Conservation (phyloP, 2,329 filamentous ascomycete genomes). For the Sarocladium kiliense region DNA sequence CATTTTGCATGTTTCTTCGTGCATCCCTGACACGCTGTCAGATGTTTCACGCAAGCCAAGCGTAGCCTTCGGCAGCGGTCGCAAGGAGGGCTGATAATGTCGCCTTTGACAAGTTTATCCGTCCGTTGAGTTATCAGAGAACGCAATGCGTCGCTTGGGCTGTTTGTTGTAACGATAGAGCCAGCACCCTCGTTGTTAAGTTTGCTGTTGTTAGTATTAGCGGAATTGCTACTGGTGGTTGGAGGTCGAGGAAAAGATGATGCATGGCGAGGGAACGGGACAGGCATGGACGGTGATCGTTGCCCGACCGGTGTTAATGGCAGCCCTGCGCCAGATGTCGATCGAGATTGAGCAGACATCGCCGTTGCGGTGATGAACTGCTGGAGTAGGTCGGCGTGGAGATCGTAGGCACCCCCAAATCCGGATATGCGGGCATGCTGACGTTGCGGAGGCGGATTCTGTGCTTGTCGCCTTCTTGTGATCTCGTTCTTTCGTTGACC, state of each 20-base stretch:
- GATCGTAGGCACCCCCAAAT: conserved; percentile 32
- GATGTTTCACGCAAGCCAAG: conserved; percentile 78
- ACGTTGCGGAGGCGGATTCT: conserved; percentile 18
- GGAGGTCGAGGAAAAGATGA: not conserved
- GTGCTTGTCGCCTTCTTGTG: conserved; percentile 19
- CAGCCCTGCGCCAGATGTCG: conserved; percentile 21
- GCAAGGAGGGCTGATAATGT: conserved; percentile 74
- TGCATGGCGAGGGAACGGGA: conserved; percentile 12
- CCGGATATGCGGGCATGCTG: conserved; percentile 25
- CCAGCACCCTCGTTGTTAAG: not conserved
- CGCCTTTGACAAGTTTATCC: conserved; percentile 69
- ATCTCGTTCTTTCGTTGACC: conserved; percentile 27
- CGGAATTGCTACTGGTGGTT: not conserved
- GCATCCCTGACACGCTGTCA: conserved; percentile 81
- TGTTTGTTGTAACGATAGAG: not conserved
- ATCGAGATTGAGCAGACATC: conserved; percentile 19
- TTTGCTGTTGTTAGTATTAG: not conserved
- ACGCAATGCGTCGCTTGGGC: conserved; percentile 27
- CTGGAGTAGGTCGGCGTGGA: conserved; percentile 51
- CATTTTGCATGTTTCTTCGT: conserved; percentile 90
- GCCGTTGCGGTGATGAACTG: conserved; percentile 36
- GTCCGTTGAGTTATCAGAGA: conserved; percentile 67
- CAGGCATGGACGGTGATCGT: not conserved
- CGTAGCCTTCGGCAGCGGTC: conserved; percentile 76
- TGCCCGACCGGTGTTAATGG: not conserved